phyloP scores from a whole-genome alignment of 805 yeast species.

The Cyberlindnera japonica region DNA sequence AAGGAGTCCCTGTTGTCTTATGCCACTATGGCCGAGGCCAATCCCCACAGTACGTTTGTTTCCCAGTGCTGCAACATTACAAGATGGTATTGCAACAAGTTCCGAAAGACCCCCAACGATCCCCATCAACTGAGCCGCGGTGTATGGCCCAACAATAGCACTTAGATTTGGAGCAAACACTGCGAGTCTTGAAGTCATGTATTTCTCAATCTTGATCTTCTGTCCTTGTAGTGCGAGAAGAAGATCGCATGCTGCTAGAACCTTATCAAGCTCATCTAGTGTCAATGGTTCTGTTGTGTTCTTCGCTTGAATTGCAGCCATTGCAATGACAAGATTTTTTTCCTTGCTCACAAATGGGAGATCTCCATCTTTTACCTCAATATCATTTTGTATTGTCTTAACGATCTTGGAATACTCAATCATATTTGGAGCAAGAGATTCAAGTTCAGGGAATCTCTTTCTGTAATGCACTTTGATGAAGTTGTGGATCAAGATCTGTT shows the following conservation, averaged over 20 bases:
- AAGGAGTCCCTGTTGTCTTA: slow-evolving; percentile 66
- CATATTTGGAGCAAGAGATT: slow-evolving; percentile 56
- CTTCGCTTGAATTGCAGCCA: slow-evolving; percentile 60
- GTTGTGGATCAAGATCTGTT: slow-evolving; percentile 46
- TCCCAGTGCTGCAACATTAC: slow-evolving; percentile 81
- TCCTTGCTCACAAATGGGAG: slow-evolving; percentile 50
- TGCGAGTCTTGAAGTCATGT: slow-evolving; percentile 53
- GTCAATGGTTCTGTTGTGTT: slow-evolving; percentile 29
- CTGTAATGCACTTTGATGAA: slow-evolving; percentile 51
- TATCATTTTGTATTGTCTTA: slow-evolving; percentile 46
- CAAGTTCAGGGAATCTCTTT: slow-evolving; percentile 69
- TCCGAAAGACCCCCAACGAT: slow-evolving; percentile 64
- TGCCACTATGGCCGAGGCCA: slow-evolving; percentile 42
- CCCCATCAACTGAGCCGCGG: slow-evolving; percentile 71
- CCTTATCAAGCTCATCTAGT: slow-evolving; percentile 32
- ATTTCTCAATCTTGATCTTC: slow-evolving; percentile 42
- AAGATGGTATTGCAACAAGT: slow-evolving; percentile 69
- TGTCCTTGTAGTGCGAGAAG: slow-evolving; percentile 43
- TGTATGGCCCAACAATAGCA: slow-evolving; percentile 63
- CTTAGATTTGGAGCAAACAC: slow-evolving; percentile 77
- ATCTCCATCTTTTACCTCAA: slow-evolving; percentile 28
- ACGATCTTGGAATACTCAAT: slow-evolving; percentile 57
- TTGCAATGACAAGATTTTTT: slow-evolving; percentile 64
- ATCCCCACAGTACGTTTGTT: slow-evolving; percentile 39
- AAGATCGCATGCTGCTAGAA: slow-evolving; percentile 45